Conservation (phyloP, 75 land plant species). For the Pinus taeda region DNA sequence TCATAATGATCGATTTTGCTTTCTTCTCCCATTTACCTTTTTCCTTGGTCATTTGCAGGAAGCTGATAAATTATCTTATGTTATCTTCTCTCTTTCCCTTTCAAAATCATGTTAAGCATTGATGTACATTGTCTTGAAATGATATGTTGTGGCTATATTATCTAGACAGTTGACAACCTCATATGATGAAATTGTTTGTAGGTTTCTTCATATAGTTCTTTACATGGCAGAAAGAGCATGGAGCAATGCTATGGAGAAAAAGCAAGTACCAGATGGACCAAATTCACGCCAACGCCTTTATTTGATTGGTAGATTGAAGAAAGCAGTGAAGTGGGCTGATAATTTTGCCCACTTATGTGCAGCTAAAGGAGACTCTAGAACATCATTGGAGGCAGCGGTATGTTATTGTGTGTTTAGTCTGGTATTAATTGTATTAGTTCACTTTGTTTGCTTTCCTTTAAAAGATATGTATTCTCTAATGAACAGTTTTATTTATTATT, state of each 20-base stretch:
- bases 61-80: too few species aligned
- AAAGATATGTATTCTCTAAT: background rate
- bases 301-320: slow-evolving; percentile 75
- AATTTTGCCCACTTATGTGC: slow-evolving; percentile 79
- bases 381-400: slow-evolving; percentile 96
- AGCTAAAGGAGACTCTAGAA: slow-evolving; percentile 85
- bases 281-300: slow-evolving; percentile 71
- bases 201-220: slow-evolving; percentile 86
- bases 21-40: too few species aligned
- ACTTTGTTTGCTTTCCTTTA: background rate
- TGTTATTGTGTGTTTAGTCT: background rate
- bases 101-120: background rate
- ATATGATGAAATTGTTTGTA: slow-evolving; percentile 17
- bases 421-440: background rate
- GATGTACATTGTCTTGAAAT: background rate
- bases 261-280: slow-evolving; percentile 64
- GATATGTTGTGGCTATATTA: background rate
- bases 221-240: slow-evolving; percentile 98
- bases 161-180: background rate
- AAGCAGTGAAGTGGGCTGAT: slow-evolving; percentile 93
- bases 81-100: background rate
- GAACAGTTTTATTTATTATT: background rate
- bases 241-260: slow-evolving; percentile 98
- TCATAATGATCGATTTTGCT: too few species aligned
- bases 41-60: too few species aligned